Conservation (phyloP, 805 yeast species). For the Kazachstania bromeliacearum region DNA sequence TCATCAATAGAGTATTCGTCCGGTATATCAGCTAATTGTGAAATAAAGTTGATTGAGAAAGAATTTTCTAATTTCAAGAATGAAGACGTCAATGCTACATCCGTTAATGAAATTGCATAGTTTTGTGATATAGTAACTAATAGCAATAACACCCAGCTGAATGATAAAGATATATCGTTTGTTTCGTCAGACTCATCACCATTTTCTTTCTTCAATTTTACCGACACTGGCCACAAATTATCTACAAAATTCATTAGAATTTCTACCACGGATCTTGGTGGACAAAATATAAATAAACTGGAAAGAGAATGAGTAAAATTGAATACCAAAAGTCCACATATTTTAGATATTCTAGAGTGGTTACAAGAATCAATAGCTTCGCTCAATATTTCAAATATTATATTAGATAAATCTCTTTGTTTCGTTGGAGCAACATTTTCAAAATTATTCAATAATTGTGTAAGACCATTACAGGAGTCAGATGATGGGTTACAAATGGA, state of each 20-base stretch:
- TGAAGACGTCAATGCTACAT: slow-evolving; percentile 19
- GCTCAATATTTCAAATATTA: slow-evolving; percentile 26
- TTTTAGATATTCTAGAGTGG: slow-evolving; percentile 36
- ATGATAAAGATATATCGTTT: slow-evolving; percentile 56
- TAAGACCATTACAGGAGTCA: slow-evolving; percentile 40
- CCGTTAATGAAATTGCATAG: slow-evolving; percentile 29
- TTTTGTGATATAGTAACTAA: slow-evolving; percentile 33
- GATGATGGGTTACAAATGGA: slow-evolving; percentile 10
- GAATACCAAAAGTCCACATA: slow-evolving; percentile 43
- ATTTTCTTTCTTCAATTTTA: slow-evolving; percentile 9
- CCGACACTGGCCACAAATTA: slow-evolving; percentile 25
- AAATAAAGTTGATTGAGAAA: slow-evolving; percentile 25
- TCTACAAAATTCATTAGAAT: slow-evolving; percentile 48
- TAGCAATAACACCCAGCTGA: slow-evolving; percentile 51
- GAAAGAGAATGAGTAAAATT: slow-evolving; percentile 33
- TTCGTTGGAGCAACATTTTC: slow-evolving; percentile 37
- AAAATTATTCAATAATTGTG: slow-evolving; percentile 41
- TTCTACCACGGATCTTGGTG: slow-evolving; percentile 36
- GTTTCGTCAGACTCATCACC: slow-evolving; percentile 22
- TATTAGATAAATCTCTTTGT: slow-evolving; percentile 37
- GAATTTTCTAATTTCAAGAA: slow-evolving; percentile 18
- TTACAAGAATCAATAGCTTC: slow-evolving; percentile 35
- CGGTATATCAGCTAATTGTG: slow-evolving; percentile 17
- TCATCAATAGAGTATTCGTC: slow-evolving; percentile 21
- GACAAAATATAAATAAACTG: slow-evolving; percentile 36